phyloP scores from a whole-genome alignment of 441 rosid species.

The Erysimum pusillum region DNA sequence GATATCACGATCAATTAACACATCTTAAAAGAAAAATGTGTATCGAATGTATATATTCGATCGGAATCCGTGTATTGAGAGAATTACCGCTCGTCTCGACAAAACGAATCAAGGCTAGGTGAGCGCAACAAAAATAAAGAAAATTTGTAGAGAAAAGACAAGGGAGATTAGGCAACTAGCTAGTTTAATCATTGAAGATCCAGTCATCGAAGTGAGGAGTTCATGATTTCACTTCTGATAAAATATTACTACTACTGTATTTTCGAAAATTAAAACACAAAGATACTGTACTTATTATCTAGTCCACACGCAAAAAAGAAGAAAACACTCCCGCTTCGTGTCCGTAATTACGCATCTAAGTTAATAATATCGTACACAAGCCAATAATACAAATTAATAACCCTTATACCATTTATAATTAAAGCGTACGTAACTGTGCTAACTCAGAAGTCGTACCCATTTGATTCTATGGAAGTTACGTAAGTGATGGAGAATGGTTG shows the following conservation, averaged over 20 bases:
- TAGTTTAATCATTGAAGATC: constrained; percentile 29
- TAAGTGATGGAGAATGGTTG: constrained; percentile 9
- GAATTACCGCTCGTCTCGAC: neutral
- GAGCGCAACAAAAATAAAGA: constrained; percentile 1
- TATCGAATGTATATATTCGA: neutral
- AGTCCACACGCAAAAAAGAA: neutral
- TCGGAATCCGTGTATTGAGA: neutral
- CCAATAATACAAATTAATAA: neutral
- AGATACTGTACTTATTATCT: neutral
- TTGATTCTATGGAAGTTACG: neutral
- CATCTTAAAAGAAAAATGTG: too few relatives aligned
- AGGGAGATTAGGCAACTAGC: constrained; percentile 28
- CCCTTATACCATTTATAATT: neutral
- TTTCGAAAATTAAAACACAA: neutral
- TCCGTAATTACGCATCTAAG: neutral
- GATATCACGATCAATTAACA: neutral
- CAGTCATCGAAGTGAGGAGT: constrained; percentile 25
- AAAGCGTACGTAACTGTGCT: neutral
- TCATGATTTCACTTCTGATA: neutral
- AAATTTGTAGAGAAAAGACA: constrained; percentile 9
- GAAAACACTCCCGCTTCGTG: neutral
- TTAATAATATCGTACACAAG: neutral
- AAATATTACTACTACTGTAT: neutral
- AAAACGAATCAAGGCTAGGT: constrained; percentile 5
- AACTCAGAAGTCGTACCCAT: neutral